Evolutionary conservation across 352 stramenopile species (phyloP).

Genomic region (Phytophthora pluvialis): DNA sequence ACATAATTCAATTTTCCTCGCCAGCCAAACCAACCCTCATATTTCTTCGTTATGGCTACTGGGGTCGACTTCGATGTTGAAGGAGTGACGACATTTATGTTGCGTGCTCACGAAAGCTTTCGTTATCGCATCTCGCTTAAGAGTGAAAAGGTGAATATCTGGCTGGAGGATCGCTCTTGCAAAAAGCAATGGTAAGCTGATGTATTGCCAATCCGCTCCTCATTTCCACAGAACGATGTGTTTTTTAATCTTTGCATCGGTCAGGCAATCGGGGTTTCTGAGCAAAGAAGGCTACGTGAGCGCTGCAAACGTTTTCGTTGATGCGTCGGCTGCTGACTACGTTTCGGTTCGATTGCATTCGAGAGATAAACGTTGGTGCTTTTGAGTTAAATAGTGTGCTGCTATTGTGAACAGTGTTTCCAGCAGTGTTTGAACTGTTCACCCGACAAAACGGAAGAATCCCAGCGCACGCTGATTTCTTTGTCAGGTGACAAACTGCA

Average conservation of each 20-base stretch:
- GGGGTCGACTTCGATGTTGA: conserved; percentile 6
- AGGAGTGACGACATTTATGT: conserved; percentile 5
- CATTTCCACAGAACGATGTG: background rate
- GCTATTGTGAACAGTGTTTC: conserved; percentile 14
- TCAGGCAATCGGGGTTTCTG: conserved; percentile 28
- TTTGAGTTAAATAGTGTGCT: background rate
- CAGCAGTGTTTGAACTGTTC: conserved; percentile 18
- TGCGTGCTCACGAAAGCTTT: background rate
- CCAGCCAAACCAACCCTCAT: background rate
- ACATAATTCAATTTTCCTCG: background rate
- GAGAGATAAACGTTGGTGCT: background rate
- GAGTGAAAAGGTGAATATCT: conserved; percentile 20
- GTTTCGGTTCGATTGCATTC: conserved; percentile 16
- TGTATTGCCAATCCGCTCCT: background rate
- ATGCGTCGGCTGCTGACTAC: conserved; percentile 24
- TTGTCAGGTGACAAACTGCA: background rate
- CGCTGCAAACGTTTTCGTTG: conserved; percentile 19
- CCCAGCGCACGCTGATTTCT: conserved; percentile 4
- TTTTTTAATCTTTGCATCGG: background rate
- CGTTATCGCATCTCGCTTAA: conserved; percentile 16
- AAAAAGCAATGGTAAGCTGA: conserved; percentile 26
- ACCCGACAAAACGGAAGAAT: conserved; percentile 3
- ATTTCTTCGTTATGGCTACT: background rate
- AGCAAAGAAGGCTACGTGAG: conserved; percentile 29
- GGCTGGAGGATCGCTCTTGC: conserved; percentile 14